phyloP scores from a whole-genome alignment of 495 filamentous ascomycete genomes.

The Saxophila tyrrhenica region DNA sequence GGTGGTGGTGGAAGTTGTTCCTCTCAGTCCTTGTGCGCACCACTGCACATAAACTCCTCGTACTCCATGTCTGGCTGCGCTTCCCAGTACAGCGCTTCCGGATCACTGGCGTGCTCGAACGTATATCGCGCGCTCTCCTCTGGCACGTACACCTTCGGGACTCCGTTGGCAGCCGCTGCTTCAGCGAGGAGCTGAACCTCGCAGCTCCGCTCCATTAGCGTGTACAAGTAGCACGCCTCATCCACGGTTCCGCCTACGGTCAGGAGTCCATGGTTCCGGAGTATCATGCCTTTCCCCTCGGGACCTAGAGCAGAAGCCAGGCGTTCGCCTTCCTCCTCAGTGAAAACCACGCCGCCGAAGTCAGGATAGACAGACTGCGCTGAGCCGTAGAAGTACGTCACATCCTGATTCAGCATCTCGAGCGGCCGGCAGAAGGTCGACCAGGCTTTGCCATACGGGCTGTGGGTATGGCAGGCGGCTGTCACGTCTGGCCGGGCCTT shows the following conservation, averaged over 20 bases:
- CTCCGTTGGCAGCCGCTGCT: constrained; percentile 30
- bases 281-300: constrained; percentile 30
- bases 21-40: constrained; percentile 12
- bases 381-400: constrained; percentile 31
- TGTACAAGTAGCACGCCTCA: constrained; percentile 31
- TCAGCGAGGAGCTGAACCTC: constrained; percentile 31
- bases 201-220: constrained; percentile 33
- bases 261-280: constrained; percentile 32
- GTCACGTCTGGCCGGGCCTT: constrained; percentile 29
- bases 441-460: constrained; percentile 30
- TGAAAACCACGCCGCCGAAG: constrained; percentile 31
- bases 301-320: constrained; percentile 31
- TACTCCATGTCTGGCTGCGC: constrained; percentile 33
- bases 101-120: constrained; percentile 29
- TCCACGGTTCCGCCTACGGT: constrained; percentile 34
- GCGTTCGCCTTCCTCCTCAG: constrained; percentile 27
- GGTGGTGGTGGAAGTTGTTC: too few species aligned
- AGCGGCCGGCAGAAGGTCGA: constrained; percentile 27
- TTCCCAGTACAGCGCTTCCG: constrained; percentile 31
- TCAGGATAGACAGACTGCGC: constrained; percentile 32
- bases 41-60: constrained; percentile 24
- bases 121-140: constrained; percentile 31
- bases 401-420: constrained; percentile 36
- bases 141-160: constrained; percentile 27
- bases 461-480: constrained; percentile 29